phyloP scores from a whole-genome alignment of 2,329 filamentous ascomycete species.

The Raffaelea albimanens region DNA sequence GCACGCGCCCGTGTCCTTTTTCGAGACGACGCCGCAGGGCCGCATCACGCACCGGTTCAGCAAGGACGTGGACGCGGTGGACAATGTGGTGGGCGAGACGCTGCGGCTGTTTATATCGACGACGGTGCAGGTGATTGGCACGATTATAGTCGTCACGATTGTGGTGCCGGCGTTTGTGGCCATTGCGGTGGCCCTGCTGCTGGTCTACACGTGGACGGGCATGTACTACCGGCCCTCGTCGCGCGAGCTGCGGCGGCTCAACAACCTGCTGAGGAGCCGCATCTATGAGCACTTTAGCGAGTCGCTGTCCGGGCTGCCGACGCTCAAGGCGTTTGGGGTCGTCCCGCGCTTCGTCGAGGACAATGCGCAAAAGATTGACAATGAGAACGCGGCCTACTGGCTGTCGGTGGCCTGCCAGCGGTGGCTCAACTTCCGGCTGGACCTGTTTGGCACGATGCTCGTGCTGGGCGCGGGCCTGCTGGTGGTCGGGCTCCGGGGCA shows the following conservation, averaged over 20 bases:
- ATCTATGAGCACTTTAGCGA: constrained; percentile 97
- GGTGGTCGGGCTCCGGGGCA: constrained; percentile 62
- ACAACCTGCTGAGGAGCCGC: constrained; percentile 87
- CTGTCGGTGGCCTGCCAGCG: constrained; percentile 89
- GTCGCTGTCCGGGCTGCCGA: constrained; percentile 86
- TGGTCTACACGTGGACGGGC: constrained; percentile 73
- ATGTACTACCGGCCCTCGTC: constrained; percentile 84
- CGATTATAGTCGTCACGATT: constrained; percentile 72
- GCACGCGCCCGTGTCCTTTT: constrained; percentile 78
- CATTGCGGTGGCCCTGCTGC: constrained; percentile 72
- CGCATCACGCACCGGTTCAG: constrained; percentile 98
- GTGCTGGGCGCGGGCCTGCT: constrained; percentile 90
- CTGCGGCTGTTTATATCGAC: constrained; percentile 65
- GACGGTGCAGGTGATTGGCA: constrained; percentile 62
- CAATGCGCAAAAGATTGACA: constrained; percentile 79
- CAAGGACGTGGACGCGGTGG: constrained; percentile 88
- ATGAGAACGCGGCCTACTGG: constrained; percentile 83
- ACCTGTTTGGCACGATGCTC: constrained; percentile 80
- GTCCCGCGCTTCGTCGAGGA: constrained; percentile 86
- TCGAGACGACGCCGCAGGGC: constrained; percentile 89
- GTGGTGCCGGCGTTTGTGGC: constrained; percentile 89
- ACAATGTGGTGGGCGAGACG: constrained; percentile 88
- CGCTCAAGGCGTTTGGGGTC: constrained; percentile 91
- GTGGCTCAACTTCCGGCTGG: constrained; percentile 89
- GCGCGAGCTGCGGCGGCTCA: constrained; percentile 84